Percentiles rank a stretch among this genome's conserved stretches.
Evolutionary conservation across 805 yeast genomes (phyloP).

Genomic region (Candida coleopterorum): DNA sequence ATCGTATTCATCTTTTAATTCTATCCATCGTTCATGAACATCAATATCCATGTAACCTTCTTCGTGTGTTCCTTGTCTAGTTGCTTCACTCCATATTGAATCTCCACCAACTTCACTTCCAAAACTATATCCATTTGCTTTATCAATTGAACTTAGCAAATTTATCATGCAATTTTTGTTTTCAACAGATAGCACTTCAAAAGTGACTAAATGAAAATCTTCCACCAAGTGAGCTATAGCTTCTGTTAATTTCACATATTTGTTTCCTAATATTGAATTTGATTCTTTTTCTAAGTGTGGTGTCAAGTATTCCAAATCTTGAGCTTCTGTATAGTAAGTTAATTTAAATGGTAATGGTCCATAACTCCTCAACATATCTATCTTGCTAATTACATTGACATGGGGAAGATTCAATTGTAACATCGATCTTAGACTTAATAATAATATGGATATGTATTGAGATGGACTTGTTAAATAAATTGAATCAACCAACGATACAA

Average conservation of each 20-base stretch:
- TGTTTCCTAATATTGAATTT: conserved; percentile 55
- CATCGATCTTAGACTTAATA: conserved; percentile 87
- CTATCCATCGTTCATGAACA: conserved; percentile 95
- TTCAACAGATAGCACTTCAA: conserved; percentile 86
- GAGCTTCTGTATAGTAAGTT: conserved; percentile 89
- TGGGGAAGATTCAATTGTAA: conserved; percentile 90
- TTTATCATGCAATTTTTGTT: conserved; percentile 90
- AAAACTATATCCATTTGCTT: conserved; percentile 88
- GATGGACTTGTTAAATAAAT: conserved; percentile 80
- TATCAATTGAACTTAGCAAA: conserved; percentile 72
- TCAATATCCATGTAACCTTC: conserved; percentile 51
- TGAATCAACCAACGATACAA: conserved; percentile 82
- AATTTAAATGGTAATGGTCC: conserved; percentile 79
- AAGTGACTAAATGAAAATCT: conserved; percentile 83
- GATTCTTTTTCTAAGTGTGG: conserved; percentile 73
- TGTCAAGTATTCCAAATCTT: conserved; percentile 64
- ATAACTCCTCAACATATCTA: conserved; percentile 72
- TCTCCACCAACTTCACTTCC: conserved; percentile 98
- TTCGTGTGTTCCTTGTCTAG: conserved; percentile 70
- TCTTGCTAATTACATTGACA: conserved; percentile 85
- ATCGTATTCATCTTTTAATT: conserved; percentile 74
- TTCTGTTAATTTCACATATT: conserved; percentile 64
- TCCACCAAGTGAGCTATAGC: conserved; percentile 78
- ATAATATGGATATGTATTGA: conserved; percentile 76
- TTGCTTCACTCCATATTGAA: conserved; percentile 94